Base-by-base conservation (phyloP, 352 stramenopile species). In the Chrysophaeum taylorii region DNA sequence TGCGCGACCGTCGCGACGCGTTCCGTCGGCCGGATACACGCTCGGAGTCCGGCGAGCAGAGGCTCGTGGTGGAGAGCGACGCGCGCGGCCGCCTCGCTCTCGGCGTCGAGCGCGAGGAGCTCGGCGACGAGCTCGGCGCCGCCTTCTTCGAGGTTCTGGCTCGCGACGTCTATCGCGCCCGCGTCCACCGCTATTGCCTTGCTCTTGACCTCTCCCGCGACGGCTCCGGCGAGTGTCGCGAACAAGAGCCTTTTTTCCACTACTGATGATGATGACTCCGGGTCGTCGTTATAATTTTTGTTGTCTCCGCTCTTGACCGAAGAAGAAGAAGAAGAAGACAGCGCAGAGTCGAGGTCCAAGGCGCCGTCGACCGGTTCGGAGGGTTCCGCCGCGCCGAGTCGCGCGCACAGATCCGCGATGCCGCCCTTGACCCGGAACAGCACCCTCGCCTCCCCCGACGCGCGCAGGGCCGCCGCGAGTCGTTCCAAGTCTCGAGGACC, bases 321-420 rank as follows among this genome's bases (percentile, higher is more conserved):
- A n/a, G n/a, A n/a, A n/a, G n/a, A n/a, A n/a, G n/a, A n/a, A n/a
- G n/a, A n/a, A n/a, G n/a, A n/a, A n/a, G n/a, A n/a, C n/a, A n/a
- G n/a, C n/a, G n/a, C n/a, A n/a, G 25, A 31, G 1, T 43, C 57
- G 33, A 66, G 57, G n/a, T 66, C 57, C 33, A 66, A 66, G 57
- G 14, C 57, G 33, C 57, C 57, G 33, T 42, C 36, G 12, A 14
- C 57, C 33, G 35, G 33, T 23, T 66, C 57, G 2, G 9, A 2
- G 12, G 2, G 57, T 36, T 23, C 14, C 36, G 7, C 33, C 12
- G 57, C 57, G 33, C 57, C 57, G 35, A 66, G 57, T 1, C 31
- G 57, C 15, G 2, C 21, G 18, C 15, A 43, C 1, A 66, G 18
- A 31, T 23, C 36, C 14, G 4, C 31, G 36, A 66, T 1, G 33